Percentiles rank a stretch among this genome's conserved stretches.
phyloP scores from a whole-genome alignment of 1,284 basidiomycete species.

The Ustilago esculenta region DNA sequence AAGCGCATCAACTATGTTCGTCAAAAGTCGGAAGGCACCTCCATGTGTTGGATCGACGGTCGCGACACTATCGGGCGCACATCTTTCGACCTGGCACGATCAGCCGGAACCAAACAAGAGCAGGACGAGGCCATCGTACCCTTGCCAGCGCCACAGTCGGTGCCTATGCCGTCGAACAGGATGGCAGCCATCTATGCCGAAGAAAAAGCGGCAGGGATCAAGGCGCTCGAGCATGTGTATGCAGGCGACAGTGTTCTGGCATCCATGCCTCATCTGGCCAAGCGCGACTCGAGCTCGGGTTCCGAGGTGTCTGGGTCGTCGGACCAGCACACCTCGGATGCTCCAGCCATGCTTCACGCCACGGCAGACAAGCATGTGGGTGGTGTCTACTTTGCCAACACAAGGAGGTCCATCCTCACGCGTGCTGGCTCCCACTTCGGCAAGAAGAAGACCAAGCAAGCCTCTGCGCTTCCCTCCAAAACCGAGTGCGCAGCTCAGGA shows the following conservation, averaged over 20 bases:
- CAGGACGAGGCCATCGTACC: background rate
- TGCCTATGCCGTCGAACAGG: constrained; percentile 5
- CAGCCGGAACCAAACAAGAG: background rate
- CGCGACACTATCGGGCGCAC: constrained; percentile 42
- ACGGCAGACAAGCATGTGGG: constrained; percentile 23
- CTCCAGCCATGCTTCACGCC: constrained; percentile 15
- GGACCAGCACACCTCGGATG: constrained; percentile 19
- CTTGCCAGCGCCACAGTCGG: constrained; percentile 6
- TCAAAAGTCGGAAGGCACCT: constrained; percentile 24
- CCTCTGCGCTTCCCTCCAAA: background rate
- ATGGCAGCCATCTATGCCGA: constrained; percentile 17
- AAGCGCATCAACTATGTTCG: constrained; percentile 40
- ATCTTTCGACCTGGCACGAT: constrained; percentile 18
- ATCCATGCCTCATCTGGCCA: constrained; percentile 32
- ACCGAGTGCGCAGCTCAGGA: background rate
- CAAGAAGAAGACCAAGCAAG: constrained; percentile 7
- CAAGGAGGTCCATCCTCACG: constrained; percentile 17
- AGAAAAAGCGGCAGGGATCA: constrained; percentile 28
- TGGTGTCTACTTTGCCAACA: constrained; percentile 20
- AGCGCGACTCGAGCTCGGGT: constrained; percentile 34
- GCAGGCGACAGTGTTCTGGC: constrained; percentile 31
- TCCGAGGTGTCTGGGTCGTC: constrained; percentile 40
- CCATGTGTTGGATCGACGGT: constrained; percentile 35
- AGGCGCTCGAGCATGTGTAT: constrained; percentile 28
- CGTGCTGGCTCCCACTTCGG: constrained; percentile 24